Conservation (phyloP, 2,329 filamentous ascomycete genomes). For the Pleurostoma richardsiae region DNA sequence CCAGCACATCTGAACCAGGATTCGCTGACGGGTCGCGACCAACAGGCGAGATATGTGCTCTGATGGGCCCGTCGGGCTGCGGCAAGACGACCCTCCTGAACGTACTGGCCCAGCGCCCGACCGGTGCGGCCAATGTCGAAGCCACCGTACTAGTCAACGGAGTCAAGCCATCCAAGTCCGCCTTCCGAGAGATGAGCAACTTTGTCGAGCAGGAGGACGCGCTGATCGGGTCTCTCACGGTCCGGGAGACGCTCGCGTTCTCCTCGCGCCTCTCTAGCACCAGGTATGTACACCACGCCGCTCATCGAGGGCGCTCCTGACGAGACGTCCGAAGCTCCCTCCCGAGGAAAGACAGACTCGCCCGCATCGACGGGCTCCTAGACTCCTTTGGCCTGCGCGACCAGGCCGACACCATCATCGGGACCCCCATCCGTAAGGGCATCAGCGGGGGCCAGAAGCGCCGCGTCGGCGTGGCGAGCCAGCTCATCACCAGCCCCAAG, state of each 20-base stretch:
- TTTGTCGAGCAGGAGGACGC: slow-evolving; percentile 90
- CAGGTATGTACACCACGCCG: slow-evolving; percentile 25
- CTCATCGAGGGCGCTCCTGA: too few species aligned
- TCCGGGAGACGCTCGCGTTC: slow-evolving; percentile 74
- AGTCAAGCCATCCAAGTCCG: slow-evolving; percentile 37
- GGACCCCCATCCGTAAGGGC: slow-evolving; percentile 77
- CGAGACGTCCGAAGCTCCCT: slow-evolving; percentile 20
- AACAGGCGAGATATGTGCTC: slow-evolving; percentile 64
- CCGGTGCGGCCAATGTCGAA: slow-evolving; percentile 47
- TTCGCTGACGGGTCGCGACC: background rate
- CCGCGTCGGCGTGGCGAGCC: slow-evolving; percentile 72
- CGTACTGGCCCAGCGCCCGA: slow-evolving; percentile 58
- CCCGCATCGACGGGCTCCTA: slow-evolving; percentile 62
- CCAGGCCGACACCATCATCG: slow-evolving; percentile 68
- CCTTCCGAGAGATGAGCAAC: slow-evolving; percentile 61
- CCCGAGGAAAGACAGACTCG: slow-evolving; percentile 48
- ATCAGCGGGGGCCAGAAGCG: slow-evolving; percentile 84
- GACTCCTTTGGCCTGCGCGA: slow-evolving; percentile 66
- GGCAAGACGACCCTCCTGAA: slow-evolving; percentile 86
- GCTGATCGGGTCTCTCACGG: slow-evolving; percentile 74
- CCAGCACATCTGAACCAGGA: background rate
- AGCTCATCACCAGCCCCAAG: slow-evolving; percentile 75
- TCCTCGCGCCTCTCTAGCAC: slow-evolving; percentile 63
- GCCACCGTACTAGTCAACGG: slow-evolving; percentile 62
- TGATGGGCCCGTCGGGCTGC: slow-evolving; percentile 72